Evolutionary conservation across 2,329 filamentous ascomycete species (phyloP).

Genomic region (Trichoderma brevicompactum): DNA sequence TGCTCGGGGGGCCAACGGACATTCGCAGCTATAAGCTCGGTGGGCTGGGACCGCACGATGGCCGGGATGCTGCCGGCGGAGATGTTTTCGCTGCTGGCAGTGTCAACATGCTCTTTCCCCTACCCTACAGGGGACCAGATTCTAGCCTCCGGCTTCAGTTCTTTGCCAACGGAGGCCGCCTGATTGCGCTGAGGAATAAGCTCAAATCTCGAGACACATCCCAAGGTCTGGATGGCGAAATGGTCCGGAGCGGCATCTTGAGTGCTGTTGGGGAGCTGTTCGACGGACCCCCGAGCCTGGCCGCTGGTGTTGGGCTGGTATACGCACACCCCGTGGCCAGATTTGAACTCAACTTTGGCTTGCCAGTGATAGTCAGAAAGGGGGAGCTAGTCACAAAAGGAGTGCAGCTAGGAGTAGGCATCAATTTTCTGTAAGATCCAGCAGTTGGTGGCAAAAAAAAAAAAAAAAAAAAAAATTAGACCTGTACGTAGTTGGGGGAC

Average conservation of each 20-base stretch:
- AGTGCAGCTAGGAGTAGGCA: slow-evolving; percentile 91
- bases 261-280: slow-evolving; percentile 71
- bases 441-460: background rate
- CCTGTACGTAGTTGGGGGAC: background rate
- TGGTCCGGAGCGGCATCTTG: slow-evolving; percentile 59
- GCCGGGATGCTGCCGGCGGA: slow-evolving; percentile 82
- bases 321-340: slow-evolving; percentile 93
- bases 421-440: slow-evolving; percentile 79
- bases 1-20: slow-evolving; percentile 91
- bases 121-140: slow-evolving; percentile 80
- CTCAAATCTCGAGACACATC: slow-evolving; percentile 51
- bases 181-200: slow-evolving; percentile 73
- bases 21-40: slow-evolving; percentile 91
- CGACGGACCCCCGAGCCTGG: slow-evolving; percentile 79
- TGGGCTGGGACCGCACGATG: slow-evolving; percentile 87
- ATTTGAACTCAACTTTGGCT: slow-evolving; percentile 93
- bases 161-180: slow-evolving; percentile 87
- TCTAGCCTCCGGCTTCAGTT: slow-evolving; percentile 85
- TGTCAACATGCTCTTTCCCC: slow-evolving; percentile 80
- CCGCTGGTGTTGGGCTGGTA: slow-evolving; percentile 86
- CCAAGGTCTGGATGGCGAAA: slow-evolving; percentile 44
- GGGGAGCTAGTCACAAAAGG: slow-evolving; percentile 92
- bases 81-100: slow-evolving; percentile 91
- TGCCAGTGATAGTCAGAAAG: slow-evolving; percentile 79
- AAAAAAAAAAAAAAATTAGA: background rate